Evolutionary conservation across 1,284 basidiomycete genomes (phyloP).

Genomic region (Papiliotrema fonsecae): DNA sequence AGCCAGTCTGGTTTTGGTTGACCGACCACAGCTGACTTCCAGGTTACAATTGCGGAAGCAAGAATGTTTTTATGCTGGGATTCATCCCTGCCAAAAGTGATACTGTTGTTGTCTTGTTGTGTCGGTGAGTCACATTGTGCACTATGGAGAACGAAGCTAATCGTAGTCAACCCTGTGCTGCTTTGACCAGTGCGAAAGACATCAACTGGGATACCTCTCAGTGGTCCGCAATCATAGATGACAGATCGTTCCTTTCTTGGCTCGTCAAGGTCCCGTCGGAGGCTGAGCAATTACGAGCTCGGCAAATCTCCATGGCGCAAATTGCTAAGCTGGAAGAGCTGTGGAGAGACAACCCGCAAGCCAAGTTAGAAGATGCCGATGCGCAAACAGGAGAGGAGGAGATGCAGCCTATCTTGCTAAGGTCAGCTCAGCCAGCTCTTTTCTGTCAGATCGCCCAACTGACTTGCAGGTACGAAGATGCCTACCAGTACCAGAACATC

Average conservation of each 20-base stretch:
- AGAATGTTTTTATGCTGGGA: constrained; percentile 98
- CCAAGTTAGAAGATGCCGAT: constrained; percentile 92
- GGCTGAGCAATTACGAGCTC: constrained; percentile 87
- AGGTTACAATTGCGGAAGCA: constrained; percentile 96
- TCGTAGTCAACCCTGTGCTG: constrained; percentile 88
- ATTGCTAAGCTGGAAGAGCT: constrained; percentile 96
- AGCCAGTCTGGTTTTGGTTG: constrained; percentile 8
- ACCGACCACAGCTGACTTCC: constrained; percentile 27
- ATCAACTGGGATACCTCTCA: constrained; percentile 97
- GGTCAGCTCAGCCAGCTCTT: constrained; percentile 50
- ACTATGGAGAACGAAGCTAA: constrained; percentile 5
- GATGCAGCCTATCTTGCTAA: constrained; percentile 80
- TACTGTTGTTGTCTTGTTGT: constrained; percentile 96
- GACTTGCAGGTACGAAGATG: constrained; percentile 76
- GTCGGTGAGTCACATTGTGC: constrained; percentile 64
- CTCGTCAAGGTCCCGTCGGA: constrained; percentile 95
- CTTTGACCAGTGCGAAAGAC: constrained; percentile 80
- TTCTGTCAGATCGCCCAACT: background rate
- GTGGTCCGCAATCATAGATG: constrained; percentile 98
- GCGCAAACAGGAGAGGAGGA: constrained; percentile 96
- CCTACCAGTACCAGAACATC: constrained; percentile 99
- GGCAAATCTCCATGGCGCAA: constrained; percentile 93
- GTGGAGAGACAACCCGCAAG: constrained; percentile 94
- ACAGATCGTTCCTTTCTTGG: constrained; percentile 97
- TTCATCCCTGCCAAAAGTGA: constrained; percentile 99